Conservation (phyloP, 148 eudicot genomes). For the Polygonum aviculare region DNA sequence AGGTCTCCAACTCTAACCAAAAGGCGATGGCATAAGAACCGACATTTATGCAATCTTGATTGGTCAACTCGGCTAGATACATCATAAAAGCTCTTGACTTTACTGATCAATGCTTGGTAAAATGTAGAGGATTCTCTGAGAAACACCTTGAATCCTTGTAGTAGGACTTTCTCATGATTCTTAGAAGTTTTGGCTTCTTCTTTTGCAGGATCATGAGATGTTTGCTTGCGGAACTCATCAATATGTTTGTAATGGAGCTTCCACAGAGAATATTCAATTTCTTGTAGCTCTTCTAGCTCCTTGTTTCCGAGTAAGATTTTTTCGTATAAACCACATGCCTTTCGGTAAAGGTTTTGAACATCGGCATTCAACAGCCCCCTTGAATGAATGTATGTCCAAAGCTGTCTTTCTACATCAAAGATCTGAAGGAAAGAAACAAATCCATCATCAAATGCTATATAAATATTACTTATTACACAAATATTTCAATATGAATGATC, state of each 20-base stretch:
- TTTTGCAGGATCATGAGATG: slow-evolving; percentile 25
- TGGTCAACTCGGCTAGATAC: slow-evolving; percentile 26
- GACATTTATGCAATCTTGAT: slow-evolving; percentile 35
- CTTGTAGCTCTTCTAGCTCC: slow-evolving; percentile 47
- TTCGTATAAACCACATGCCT: slow-evolving; percentile 51
- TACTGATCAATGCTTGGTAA: slow-evolving; percentile 52
- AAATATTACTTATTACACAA: neutral
- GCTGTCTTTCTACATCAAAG: slow-evolving; percentile 46
- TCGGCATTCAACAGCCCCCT: slow-evolving; percentile 50
- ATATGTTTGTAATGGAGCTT: slow-evolving; percentile 90
- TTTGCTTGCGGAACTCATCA: slow-evolving; percentile 74
- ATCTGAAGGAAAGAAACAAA: slow-evolving; percentile 29
- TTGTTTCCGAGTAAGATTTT: slow-evolving; percentile 42
- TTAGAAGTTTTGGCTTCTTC: slow-evolving; percentile 17
- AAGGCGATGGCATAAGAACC: slow-evolving; percentile 61
- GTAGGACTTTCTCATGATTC: slow-evolving; percentile 16
- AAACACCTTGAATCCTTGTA: slow-evolving; percentile 55
- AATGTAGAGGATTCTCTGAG: slow-evolving; percentile 59
- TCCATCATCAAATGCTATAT: neutral
- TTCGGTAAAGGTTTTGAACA: slow-evolving; percentile 44
- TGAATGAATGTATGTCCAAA: slow-evolving; percentile 51
- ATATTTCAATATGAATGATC: neutral
- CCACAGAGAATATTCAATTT: slow-evolving; percentile 66
- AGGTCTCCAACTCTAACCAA: slow-evolving; percentile 88
- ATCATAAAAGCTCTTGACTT: slow-evolving; percentile 40